Evolutionary conservation across 495 filamentous ascomycete genomes (phyloP).

Genomic region (Xylaria acuta): DNA sequence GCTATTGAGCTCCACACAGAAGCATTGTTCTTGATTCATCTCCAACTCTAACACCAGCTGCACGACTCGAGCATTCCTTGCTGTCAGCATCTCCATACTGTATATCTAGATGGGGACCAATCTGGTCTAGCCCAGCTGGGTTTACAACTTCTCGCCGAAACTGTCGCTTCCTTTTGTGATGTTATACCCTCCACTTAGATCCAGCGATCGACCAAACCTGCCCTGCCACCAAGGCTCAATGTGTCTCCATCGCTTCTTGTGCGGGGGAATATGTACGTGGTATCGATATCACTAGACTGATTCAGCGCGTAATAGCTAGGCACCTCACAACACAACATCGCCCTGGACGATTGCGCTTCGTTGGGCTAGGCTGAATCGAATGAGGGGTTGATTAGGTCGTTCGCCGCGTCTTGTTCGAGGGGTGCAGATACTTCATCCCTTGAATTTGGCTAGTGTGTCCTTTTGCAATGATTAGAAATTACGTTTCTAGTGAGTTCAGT

Average conservation of each 20-base stretch:
- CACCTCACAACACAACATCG: not conserved
- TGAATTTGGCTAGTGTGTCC: slow-evolving; percentile 78
- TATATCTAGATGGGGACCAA: not conserved
- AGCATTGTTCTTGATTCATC: not conserved
- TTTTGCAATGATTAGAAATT: slow-evolving; percentile 37
- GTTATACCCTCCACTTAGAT: not conserved
- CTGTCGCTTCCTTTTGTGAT: not conserved
- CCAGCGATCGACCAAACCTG: not conserved
- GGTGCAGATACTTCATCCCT: slow-evolving; percentile 58
- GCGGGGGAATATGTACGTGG: not conserved
- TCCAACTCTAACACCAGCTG: not conserved
- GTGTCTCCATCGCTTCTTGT: not conserved
- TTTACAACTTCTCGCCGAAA: not conserved
- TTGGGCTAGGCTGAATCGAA: not conserved
- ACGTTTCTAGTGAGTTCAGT: not conserved
- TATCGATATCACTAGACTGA: not conserved
- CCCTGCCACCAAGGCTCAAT: not conserved
- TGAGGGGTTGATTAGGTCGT: not conserved
- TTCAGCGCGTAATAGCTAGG: not conserved
- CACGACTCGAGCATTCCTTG: slow-evolving; percentile 3
- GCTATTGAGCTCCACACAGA: not conserved
- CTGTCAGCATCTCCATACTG: not conserved
- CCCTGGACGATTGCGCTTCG: not conserved
- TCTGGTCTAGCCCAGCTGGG: not conserved
- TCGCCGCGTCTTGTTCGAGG: not conserved